These are phyloP conservation scores for Fusarium sp. DNA, from an alignment of 2,329 filamentous ascomycete genomes.

Conservation along the genomic window DNA sequence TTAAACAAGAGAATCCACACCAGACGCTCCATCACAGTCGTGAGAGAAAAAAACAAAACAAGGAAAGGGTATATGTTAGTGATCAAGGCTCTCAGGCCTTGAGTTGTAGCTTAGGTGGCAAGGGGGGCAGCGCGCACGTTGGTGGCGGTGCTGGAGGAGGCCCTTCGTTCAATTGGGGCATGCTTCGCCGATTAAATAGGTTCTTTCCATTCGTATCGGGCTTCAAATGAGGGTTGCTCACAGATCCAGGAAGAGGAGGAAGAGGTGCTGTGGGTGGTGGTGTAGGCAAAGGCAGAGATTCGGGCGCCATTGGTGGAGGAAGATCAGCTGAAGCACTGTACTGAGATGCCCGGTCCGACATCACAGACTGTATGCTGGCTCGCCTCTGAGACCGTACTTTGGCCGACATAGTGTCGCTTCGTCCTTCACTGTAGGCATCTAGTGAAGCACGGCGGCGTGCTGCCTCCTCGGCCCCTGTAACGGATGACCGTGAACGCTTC, in stretches of 20 bases:
- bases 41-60: constrained; percentile 21
- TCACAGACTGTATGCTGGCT: constrained; percentile 48
- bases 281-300: constrained; percentile 44
- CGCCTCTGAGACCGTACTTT: constrained; percentile 45
- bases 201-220: constrained; percentile 41
- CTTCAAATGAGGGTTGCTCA: constrained; percentile 42
- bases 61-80: constrained; percentile 22
- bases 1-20: constrained; percentile 31
- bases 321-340: constrained; percentile 44
- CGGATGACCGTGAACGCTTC: constrained; percentile 40
- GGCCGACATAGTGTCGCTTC: constrained; percentile 39
- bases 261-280: constrained; percentile 51
- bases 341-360: constrained; percentile 45
- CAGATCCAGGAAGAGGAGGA: constrained; percentile 49
- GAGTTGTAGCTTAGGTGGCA: constrained; percentile 54
- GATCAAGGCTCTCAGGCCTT: constrained; percentile 27
- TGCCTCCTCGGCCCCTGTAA: constrained; percentile 33
- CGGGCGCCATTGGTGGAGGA: constrained; percentile 41
- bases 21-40: constrained; percentile 34
- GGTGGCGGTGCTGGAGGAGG: constrained; percentile 68
- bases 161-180: constrained; percentile 64
- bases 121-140: constrained; percentile 66
- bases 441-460: constrained; percentile 52
- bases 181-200: constrained; percentile 59
- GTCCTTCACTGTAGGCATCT: constrained; percentile 46